Evolutionary conservation across 176 grass and related monocot species (phyloP), one percentile per base, ranked within the genome.

Genomic region (Musa acuminata): DNA sequence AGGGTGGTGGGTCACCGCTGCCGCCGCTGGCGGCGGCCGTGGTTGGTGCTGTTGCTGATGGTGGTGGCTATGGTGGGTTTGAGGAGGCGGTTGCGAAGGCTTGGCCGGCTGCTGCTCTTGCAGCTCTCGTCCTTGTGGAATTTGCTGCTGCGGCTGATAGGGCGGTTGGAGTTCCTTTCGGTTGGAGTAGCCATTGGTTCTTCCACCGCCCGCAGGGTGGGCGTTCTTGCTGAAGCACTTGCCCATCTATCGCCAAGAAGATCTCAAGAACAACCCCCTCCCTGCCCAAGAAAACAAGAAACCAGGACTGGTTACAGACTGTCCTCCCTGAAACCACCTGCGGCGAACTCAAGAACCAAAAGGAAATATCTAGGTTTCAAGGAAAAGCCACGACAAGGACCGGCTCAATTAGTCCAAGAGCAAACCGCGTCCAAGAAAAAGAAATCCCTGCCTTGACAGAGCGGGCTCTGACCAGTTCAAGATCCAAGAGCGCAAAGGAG

Each of bases 1-100:
- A 60, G 89, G 17, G n/a, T 88, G 84, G 73, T 81, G 80, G 1
- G 80, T 78, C 11, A 82, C 80, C 1, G 78, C 26, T 26, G 20
- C 27, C 12, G 26, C 80, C 0, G 78, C 50, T 26, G 77, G 78
- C 52, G 54, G 75, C 24, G 23, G 83, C 9, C 11, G 51, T 13
- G 51, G 11, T 27, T 73, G 71, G 1, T 53, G 52, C 52, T 73
- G 51, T 20, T 73, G 71, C 49, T 50, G 69, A 1, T 20, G 17
- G 19, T 19, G 29, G 69, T 51, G 43, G 69, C 35, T 51, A 7
- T 53, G 11, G 14, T 53, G 71, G 50, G 71, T 26, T 52, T 53
- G 71, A 26, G 71, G 52, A 55, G n/a, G 52, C 26, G 71, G 35
- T 50, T 71, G 68, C 9, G 68, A 6, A 0, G 51, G 52, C 19